A percentile compares a stretch with the other conserved stretches of the same genome.
Evolutionary conservation across 352 stramenopile species (phyloP).

Genomic region (Phytophthora agathidicida): DNA sequence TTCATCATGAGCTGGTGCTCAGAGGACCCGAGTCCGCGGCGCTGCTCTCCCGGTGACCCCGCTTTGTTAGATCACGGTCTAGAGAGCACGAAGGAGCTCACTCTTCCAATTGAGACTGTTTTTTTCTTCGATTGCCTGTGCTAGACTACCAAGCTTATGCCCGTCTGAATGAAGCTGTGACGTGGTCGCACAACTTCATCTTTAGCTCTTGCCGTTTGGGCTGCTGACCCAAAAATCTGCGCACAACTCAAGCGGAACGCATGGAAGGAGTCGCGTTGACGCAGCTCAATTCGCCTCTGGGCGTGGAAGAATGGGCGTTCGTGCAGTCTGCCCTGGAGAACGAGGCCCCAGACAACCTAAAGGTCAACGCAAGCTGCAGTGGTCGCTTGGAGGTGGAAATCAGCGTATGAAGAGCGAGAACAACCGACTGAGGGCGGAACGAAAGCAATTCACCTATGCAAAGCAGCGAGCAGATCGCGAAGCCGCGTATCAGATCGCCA

Average conservation of each 20-base stretch:
- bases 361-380: not conserved
- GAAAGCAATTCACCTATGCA: not conserved
- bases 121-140: conserved; percentile 30
- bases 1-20: too few species aligned
- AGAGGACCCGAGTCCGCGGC: too few species aligned
- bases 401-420: not conserved
- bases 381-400: not conserved
- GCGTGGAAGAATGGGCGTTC: conserved; percentile 2
- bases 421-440: not conserved
- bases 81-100: conserved; percentile 35
- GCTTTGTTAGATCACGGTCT: conserved; percentile 26
- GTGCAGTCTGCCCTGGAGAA: conserved; percentile 1
- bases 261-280: not conserved
- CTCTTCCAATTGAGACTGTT: conserved; percentile 37
- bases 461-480: not conserved
- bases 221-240: too few species aligned
- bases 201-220: conserved; percentile 5
- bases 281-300: too few species aligned
- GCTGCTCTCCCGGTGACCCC: conserved; percentile 17
- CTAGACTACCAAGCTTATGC: too few species aligned
- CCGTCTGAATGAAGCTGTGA: too few species aligned
- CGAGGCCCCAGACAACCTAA: not conserved
- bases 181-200: conserved; percentile 8
- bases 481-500: not conserved
- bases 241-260: not conserved